Evolutionary conservation across 108 stramenopile species (phyloP).

Genomic region (Parietichytrium sp.): DNA sequence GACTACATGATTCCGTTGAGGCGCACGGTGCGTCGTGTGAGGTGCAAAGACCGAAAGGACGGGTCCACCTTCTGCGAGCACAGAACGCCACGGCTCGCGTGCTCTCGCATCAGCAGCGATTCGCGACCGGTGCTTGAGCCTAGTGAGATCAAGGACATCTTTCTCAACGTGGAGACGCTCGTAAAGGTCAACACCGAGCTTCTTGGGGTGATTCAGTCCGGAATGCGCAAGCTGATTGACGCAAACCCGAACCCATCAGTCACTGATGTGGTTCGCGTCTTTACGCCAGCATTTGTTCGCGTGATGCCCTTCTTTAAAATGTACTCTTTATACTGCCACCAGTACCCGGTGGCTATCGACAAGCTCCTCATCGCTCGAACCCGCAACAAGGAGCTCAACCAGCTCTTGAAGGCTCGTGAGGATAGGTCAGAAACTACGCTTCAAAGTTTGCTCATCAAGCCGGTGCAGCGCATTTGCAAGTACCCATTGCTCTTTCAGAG

Average conservation of each 20-base stretch:
- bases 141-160: background rate
- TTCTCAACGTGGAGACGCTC: background rate
- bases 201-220: background rate
- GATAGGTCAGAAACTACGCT: background rate
- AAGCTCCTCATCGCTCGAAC: background rate
- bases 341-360: background rate
- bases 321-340: constrained; percentile 27
- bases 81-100: background rate
- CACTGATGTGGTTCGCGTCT: background rate
- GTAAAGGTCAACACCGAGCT: constrained; percentile 28
- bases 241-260: background rate
- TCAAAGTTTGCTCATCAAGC: constrained; percentile 39
- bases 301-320: background rate
- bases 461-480: constrained; percentile 45
- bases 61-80: constrained; percentile 38
- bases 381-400: constrained; percentile 7
- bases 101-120: background rate
- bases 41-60: background rate
- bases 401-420: background rate
- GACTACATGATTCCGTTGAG: background rate
- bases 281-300: background rate
- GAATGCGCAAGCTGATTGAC: background rate
- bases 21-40: constrained; percentile 20
- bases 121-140: background rate
- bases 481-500: constrained; percentile 32